Percentiles rank a stretch among this genome's conserved stretches.
Conservation (phyloP, 1,139 yeast species). For the Hyphopichia fennica region DNA sequence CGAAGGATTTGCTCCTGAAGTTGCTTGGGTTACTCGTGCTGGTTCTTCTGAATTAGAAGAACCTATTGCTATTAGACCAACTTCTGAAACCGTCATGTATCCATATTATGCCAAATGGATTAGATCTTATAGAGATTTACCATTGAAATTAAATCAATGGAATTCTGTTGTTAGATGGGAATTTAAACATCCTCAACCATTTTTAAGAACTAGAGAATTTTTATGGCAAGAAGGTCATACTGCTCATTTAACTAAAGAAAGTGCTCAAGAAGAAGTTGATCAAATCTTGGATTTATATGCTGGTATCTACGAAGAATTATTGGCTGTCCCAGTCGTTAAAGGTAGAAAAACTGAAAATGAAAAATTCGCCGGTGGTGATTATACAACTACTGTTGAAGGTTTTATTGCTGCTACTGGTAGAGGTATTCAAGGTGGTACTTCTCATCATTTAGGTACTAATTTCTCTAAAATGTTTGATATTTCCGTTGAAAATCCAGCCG, state of each 20-base stretch:
- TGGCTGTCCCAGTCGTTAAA: constrained; percentile 96
- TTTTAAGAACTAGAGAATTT: constrained; percentile 97
- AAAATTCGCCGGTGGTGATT: constrained; percentile 97
- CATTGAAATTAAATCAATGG: constrained; percentile 97
- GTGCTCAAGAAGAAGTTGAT: constrained; percentile 79
- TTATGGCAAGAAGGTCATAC: constrained; percentile 99
- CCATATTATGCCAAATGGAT: constrained; percentile 99
- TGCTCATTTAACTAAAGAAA: constrained; percentile 81
- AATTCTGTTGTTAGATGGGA: constrained; percentile 99
- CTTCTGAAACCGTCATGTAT: constrained; percentile 99
- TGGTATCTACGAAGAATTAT: constrained; percentile 80
- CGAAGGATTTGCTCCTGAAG: constrained; percentile 99
- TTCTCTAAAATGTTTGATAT: constrained; percentile 98
- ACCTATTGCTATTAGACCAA: constrained; percentile 98
- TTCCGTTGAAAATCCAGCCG: constrained; percentile 91
- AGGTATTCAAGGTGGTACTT: constrained; percentile 99
- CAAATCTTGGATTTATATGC: constrained; percentile 86
- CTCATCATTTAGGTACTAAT: constrained; percentile 97
- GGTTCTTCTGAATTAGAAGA: constrained; percentile 94
- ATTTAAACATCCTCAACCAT: constrained; percentile 99
- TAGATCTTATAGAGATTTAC: constrained; percentile 96
- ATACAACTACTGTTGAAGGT: constrained; percentile 95
- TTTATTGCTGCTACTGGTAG: constrained; percentile 98
- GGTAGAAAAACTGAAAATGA: constrained; percentile 97
- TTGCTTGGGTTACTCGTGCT: constrained; percentile 99